Base-by-base conservation (phyloP, 2,329 filamentous ascomycete species). In the Colletotrichum endophyticum region DNA sequence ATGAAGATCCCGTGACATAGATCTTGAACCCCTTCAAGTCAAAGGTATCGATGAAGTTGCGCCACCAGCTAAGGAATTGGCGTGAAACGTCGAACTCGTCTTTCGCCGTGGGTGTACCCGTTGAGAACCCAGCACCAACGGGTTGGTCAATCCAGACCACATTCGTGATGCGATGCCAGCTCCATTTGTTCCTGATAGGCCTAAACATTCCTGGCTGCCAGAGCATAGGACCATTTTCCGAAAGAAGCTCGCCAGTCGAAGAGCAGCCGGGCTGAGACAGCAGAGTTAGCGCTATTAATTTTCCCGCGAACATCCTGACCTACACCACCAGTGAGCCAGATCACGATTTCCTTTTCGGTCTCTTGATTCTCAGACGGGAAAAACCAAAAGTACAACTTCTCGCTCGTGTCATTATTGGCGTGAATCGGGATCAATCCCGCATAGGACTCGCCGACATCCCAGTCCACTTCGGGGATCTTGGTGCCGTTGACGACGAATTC, bases 61-160 rank as follows among this genome's bases (percentile, higher is more conserved):
- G 93, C 89, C 92, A 96, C 85, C 95, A 97, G 66, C 93, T 93
- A 19, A 94, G 87, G 82, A 96, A 95, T 79, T 96, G 91, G n/a
- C 86, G 84, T 0, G 94, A 93, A 2, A 94, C 88, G 78, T 95
- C 94, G 34, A 91, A 89, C 78, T 95, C 92, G 79, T 90, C 91
- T 6, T 87, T 91, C 12, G 93, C 93, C 0, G 90, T 94, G 5
- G 92, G 87, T 1, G 85, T 90, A 16, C 94, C 94, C 39, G 91
- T 89, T 0, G 92, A 91, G 82, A 94, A 96, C 16, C 94, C 94
- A 0, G 94, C 94, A 34, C 89, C 89, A 13, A 92, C 85, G 7
- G 92, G 92, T 81, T 95, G 93, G 80, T 95, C 94, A 11, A 94
- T 89, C 91, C 92, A 97, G 63, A 97, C 86, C 80, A 96, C 91